These are phyloP conservation scores for Ophiostoma novo-ulmi DNA, from an alignment of 2,329 filamentous ascomycete genomes.

Conservation along the genomic window DNA sequence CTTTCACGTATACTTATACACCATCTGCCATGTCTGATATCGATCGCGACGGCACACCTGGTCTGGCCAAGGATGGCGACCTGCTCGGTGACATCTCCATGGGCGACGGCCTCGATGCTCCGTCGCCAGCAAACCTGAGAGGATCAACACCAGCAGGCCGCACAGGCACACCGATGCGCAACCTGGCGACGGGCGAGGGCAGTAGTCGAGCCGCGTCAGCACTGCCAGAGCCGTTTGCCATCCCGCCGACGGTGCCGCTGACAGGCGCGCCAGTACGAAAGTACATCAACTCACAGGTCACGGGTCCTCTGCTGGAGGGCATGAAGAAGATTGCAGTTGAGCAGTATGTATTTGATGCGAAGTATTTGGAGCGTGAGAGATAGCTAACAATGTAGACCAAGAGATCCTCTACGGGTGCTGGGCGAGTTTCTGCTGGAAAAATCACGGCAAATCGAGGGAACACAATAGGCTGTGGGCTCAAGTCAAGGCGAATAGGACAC, in stretches of 20 bases:
- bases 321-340: constrained; percentile 69
- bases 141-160: constrained; percentile 35
- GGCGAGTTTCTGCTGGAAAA: constrained; percentile 66
- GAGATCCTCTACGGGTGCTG: constrained; percentile 62
- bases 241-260: constrained; percentile 55
- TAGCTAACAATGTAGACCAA: constrained; percentile 44
- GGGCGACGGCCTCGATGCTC: constrained; percentile 16
- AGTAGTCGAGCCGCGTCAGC: constrained; percentile 53
- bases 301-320: constrained; percentile 62
- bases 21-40: constrained; percentile 1
- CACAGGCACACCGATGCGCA: constrained; percentile 42
- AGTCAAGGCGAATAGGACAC: neutral
- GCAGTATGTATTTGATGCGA: constrained; percentile 49
- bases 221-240: constrained; percentile 49
- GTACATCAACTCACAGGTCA: constrained; percentile 68
- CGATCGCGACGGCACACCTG: constrained; percentile 1
- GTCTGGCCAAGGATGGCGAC: constrained; percentile 1
- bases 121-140: neutral
- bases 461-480: constrained; percentile 15
- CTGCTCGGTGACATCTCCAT: neutral
- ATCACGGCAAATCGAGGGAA: constrained; percentile 58
- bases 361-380: neutral
- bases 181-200: constrained; percentile 28
- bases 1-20: neutral
- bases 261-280: constrained; percentile 65